Base-by-base conservation (phyloP, 2,329 filamentous ascomycete genomes). In the Neofusicoccum ribis region DNA sequence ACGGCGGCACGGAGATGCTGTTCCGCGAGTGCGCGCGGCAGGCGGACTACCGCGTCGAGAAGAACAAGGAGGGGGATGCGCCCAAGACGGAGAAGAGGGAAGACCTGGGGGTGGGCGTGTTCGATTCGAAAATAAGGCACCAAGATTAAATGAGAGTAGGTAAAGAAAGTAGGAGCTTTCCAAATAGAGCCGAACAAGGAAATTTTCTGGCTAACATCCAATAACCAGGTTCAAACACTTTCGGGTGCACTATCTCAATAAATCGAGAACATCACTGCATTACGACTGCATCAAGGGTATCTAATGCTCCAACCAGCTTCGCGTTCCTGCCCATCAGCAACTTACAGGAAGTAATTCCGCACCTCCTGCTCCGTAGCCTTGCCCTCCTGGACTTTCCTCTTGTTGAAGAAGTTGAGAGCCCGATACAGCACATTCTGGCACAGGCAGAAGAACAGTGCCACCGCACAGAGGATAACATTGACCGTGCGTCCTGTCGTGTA, bases 21-120 rank as follows among this genome's bases (percentile, higher is more conserved):
- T 93, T 92, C 81, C 89, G 90, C 74, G 84, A 87, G 68, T 96
- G 92, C 79, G 85, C 89, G 8, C 80, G 79, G 65, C 87, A 91
- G 69, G 93, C 91, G 51, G 86, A 89, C 67, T 97, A 97, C 78
- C 86, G 82, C 61, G 91, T 96, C 65, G 86, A 90, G 1, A 84
- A 90, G 69, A 83, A 87, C 63, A 83, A 89, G 69, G 89, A 89
- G 70, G 86, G 87, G 3, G 84, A 86, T 54, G 85, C 95, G 62
- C 86, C 88, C 34, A 89, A 88, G 76, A 90, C 91, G 2, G 87
- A 86, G 62, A 88, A 90, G 37, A 93, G 92, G 8, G 91, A 96
- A 76, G 92, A 98, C 77, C 77, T 98, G 20, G 20, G 20, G 20
- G 20, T 2, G 20, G 2, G 20, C 20, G 20, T 20, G 20, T 20